Base-by-base conservation (phyloP, 2,329 filamentous ascomycete species). In the Paradendryphiella salina region DNA sequence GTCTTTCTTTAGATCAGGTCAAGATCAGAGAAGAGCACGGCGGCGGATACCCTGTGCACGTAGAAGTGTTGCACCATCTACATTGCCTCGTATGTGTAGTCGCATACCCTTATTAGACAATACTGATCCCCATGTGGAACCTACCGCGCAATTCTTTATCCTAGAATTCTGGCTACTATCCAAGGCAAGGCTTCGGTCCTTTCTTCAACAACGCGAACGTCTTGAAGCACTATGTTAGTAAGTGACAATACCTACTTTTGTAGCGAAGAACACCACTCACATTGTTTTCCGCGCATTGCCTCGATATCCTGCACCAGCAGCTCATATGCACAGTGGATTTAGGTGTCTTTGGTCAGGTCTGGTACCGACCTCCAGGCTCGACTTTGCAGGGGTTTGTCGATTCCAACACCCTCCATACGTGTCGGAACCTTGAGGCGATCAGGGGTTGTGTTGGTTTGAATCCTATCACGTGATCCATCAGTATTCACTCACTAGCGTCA, bases 241-340 rank as follows among this genome's bases (percentile, higher is more conserved):
- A 69, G 80, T 76, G 23, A 5, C 13, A 26, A 26, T 14, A 5
- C 13, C 23, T 14, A 31, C 14, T 29, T 29, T 9, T 14, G 7
- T 21, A 9, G 10, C 9, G 10, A 32, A 26, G 11, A 11, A 8
- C 15, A 18, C 15, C 20, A 32, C 46, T 50, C 20, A 59, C 56
- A 42, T 11, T 23, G 13, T 6, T 17, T 8, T 23, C 20, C 65
- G 64, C 79, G 3, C 83, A 86, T 52, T 86, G 84, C 46, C 75
- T 86, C 15, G 84, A 86, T 52, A 82, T 81, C 4, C 56, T 86
- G 35, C 81, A 83, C 1, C 84, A 86, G 60, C 80, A 84, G 14
- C 73, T 86, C 18, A 85, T 85, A 81, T 86, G 84, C 65, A 82
- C 79, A 20, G 73, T 81, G 31, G 84, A 86, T 56, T 78, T 81